Percentiles rank a stretch among this genome's conserved stretches.
Conservation (phyloP, 352 stramenopile genomes). For the Phytophthora sojae region DNA sequence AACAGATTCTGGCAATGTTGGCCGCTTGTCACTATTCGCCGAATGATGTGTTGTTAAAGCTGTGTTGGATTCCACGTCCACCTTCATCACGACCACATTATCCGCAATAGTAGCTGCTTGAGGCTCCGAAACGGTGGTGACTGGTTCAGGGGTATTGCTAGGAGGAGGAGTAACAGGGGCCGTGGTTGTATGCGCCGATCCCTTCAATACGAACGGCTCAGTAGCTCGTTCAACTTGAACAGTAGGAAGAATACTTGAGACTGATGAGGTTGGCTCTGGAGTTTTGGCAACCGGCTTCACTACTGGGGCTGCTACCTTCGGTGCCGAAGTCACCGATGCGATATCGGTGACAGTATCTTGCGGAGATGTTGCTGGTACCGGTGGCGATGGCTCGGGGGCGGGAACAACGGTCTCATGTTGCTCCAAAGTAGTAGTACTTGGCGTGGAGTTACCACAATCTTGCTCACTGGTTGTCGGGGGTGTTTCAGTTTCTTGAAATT, state of each 20-base stretch:
- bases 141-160: background rate
- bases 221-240: constrained; percentile 26
- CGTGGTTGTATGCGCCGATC: background rate
- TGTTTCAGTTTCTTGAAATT: background rate
- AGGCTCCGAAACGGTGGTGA: background rate
- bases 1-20: background rate
- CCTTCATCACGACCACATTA: background rate
- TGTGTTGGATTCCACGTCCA: background rate
- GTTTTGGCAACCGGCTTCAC: background rate
- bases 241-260: constrained; percentile 31
- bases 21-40: background rate
- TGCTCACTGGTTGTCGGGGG: background rate
- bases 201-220: constrained; percentile 24
- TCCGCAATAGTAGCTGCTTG: background rate
- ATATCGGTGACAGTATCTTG: background rate
- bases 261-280: constrained; percentile 4
- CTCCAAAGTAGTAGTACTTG: background rate
- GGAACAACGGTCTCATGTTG: background rate
- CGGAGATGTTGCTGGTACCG: too few species aligned
- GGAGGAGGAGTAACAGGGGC: background rate
- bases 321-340: background rate
- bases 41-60: background rate
- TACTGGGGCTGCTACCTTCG: background rate
- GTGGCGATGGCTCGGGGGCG: too few species aligned
- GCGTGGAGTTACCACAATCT: background rate